phyloP scores from a whole-genome alignment of 2,329 filamentous ascomycete species.

The Paraphaeosphaeria minitans region DNA sequence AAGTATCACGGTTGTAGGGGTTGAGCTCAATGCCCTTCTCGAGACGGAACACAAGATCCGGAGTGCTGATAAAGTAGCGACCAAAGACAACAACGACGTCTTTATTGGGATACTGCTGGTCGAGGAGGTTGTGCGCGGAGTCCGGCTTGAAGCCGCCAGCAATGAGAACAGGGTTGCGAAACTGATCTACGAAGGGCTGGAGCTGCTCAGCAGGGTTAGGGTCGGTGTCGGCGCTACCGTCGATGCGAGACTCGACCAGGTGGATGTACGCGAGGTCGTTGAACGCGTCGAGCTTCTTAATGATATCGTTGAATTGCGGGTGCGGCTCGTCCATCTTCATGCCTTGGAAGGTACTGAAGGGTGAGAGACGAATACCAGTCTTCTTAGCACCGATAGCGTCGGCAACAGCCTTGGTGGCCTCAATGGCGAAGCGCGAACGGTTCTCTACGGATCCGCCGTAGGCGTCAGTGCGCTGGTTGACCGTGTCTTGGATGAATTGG shows the following conservation, averaged over 20 bases:
- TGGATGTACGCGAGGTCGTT: slow-evolving; percentile 55
- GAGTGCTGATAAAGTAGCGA: slow-evolving; percentile 56
- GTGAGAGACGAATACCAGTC: slow-evolving; percentile 64
- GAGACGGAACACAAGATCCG: slow-evolving; percentile 55
- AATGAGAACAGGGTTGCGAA: slow-evolving; percentile 42
- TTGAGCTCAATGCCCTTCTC: slow-evolving; percentile 50
- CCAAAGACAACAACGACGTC: slow-evolving; percentile 57
- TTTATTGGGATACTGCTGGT: slow-evolving; percentile 50
- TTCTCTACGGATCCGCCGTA: slow-evolving; percentile 58
- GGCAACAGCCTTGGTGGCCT: slow-evolving; percentile 58
- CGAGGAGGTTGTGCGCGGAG: slow-evolving; percentile 44
- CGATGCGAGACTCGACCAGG: slow-evolving; percentile 63
- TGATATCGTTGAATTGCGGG: slow-evolving; percentile 66
- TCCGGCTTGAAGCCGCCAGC: slow-evolving; percentile 51
- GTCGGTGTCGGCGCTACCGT: slow-evolving; percentile 48
- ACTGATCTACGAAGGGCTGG: slow-evolving; percentile 32
- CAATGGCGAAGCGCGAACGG: slow-evolving; percentile 58
- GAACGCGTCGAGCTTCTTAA: slow-evolving; percentile 56
- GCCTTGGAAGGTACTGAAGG: slow-evolving; percentile 65
- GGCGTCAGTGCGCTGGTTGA: slow-evolving; percentile 59
- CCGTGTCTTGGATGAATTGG: slow-evolving; percentile 66
- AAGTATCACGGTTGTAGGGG: slow-evolving; percentile 53
- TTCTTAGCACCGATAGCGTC: slow-evolving; percentile 61
- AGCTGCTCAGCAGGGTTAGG: slow-evolving; percentile 21
- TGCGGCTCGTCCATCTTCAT: slow-evolving; percentile 68